Evolutionary conservation across 108 stramenopile genomes (phyloP), one percentile per base, ranked within the genome.

Genomic region (Discostella stelligeroides): DNA sequence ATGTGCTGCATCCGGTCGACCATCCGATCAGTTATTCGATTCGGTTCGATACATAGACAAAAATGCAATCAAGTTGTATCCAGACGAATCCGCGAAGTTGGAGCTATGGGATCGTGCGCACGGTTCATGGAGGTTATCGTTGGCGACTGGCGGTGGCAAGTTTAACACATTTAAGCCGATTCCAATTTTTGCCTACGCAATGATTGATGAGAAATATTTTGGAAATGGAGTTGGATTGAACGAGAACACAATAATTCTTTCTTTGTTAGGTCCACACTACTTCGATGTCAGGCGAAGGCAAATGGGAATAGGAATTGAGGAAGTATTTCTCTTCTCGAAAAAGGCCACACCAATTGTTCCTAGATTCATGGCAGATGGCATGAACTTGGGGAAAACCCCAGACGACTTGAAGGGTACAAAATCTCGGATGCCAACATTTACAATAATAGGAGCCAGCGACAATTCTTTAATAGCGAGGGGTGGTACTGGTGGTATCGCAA

Each of bases 121-220:
- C 27, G 86, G 86, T 14, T 86, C 86, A 24, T 86, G 86, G 86
- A 81, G 84, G 43, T 60, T 86, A 11, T 78, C 77, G 34, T 48
- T 86, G 60, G 86, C 86, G 5, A 86, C 86, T 13, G 86, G 86
- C 4, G 81, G 79, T 48, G 83, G 84, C 20, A 72, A 47, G 28
- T 72, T 13, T 15, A 82, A 57, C 13, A 72, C 73, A 18, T 86
- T 86, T 66, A 86, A 86, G 50, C 66, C 81, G 11, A 73, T 86
- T 7, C 86, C 86, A 43, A 84, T 86, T 39, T 86, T 86, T 70
- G 86, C 86, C n/a, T 86, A 67, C 73, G 86, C 86, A 12, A 75
- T 84, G 79, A 71, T 86, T 37, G 86, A 86, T 34, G 86, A 86
- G 28, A 61, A 43, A 1, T 76, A 68, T 30, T 86, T 86, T 76